phyloP scores from a whole-genome alignment of 129 eudicot genomes.

The Erigeron canadensis region DNA sequence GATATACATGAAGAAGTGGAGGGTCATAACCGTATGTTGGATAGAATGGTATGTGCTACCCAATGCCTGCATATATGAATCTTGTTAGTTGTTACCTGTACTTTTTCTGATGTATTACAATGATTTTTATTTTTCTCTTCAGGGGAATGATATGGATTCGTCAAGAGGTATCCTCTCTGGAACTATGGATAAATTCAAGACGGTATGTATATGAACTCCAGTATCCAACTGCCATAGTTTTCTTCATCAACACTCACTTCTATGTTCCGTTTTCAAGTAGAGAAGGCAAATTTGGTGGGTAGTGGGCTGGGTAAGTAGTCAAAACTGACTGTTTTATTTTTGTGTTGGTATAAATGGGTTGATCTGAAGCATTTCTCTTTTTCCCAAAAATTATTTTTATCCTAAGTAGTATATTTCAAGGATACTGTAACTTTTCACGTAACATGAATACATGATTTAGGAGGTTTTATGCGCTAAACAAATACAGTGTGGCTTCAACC shows the following conservation, averaged over 20 bases:
- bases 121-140: background rate
- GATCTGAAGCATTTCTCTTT: background rate
- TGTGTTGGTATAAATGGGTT: background rate
- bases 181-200: slow-evolving; percentile 94
- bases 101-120: background rate
- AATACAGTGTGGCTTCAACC: background rate
- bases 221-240: background rate
- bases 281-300: background rate
- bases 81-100: background rate
- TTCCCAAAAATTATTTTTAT: too few species aligned
- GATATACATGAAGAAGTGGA: slow-evolving; percentile 90
- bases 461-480: background rate
- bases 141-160: slow-evolving; percentile 99
- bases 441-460: background rate
- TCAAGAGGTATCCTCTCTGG: slow-evolving; percentile 88
- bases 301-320: background rate
- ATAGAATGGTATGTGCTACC: slow-evolving; percentile 67
- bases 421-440: background rate
- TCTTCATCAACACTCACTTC: background rate
- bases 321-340: background rate
- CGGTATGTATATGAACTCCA: slow-evolving; percentile 40
- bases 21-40: slow-evolving; percentile 87
- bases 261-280: background rate
- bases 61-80: background rate
- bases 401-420: too few species aligned